These are phyloP conservation scores for Sedum album DNA, from an alignment of 164 flowering plant genomes.

Conservation along the genomic window DNA sequence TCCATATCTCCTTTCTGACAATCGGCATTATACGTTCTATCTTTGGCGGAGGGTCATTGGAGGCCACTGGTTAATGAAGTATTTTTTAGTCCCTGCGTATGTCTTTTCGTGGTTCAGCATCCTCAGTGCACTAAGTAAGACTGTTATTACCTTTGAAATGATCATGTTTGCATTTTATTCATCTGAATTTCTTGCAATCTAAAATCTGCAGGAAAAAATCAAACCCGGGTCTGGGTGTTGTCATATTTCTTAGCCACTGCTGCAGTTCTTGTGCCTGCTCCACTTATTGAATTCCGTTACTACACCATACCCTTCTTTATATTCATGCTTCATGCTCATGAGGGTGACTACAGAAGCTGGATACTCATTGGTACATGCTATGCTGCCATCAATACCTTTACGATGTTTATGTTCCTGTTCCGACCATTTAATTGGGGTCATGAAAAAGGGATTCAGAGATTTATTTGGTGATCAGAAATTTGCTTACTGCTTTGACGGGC, in stretches of 20 bases:
- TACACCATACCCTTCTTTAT: conserved; percentile 77
- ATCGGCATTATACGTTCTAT: conserved; percentile 87
- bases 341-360: conserved; percentile 33
- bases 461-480: conserved; percentile 49
- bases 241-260: conserved; percentile 59
- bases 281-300: conserved; percentile 87
- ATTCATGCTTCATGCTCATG: conserved; percentile 44
- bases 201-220: conserved; percentile 45
- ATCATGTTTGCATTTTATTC: background rate
- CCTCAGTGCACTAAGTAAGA: background rate
- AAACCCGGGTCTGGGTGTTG: conserved; percentile 57
- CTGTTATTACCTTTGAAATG: background rate
- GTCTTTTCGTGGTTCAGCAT: conserved; percentile 70
- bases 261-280: conserved; percentile 72
- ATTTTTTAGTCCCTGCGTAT: conserved; percentile 68
- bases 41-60: conserved; percentile 79
- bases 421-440: conserved; percentile 80
- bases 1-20: conserved; percentile 94
- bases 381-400: conserved; percentile 43
- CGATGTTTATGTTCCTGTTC: conserved; percentile 71
- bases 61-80: conserved; percentile 60
- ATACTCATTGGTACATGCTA: conserved; percentile 45
- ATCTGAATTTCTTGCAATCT: conserved; percentile 6
- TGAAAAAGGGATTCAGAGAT: conserved; percentile 82
- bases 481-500: background rate